Conservation (phyloP, 2,329 filamentous ascomycete genomes). For the Fusarium coffeatum region DNA sequence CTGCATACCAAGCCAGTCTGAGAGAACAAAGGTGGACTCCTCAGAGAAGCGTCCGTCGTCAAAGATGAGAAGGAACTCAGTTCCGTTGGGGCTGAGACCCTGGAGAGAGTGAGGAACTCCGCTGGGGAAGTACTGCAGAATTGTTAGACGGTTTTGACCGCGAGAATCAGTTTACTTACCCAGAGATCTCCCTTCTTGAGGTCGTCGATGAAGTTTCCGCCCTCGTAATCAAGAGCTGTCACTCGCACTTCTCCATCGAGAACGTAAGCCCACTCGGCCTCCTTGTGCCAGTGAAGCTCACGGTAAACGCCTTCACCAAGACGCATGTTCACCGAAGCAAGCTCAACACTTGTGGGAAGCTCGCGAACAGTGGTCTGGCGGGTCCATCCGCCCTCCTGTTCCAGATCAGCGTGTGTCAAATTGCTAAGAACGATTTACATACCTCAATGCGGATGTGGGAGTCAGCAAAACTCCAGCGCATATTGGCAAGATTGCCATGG, state of each 20-base stretch:
- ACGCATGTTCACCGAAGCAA: conserved; percentile 83
- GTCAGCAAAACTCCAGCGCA: conserved; percentile 78
- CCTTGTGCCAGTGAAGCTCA: conserved; percentile 84
- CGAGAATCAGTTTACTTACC: conserved; percentile 11
- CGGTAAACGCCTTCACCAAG: conserved; percentile 78
- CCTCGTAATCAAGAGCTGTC: conserved; percentile 79
- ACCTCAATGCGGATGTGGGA: conserved; percentile 73
- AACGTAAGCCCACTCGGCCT: conserved; percentile 82
- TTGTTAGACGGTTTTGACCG: rapidly evolving
- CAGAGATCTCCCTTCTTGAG: conserved; percentile 79
- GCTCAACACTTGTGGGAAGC: conserved; percentile 73
- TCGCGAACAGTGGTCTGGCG: conserved; percentile 77
- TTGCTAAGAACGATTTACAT: conserved; percentile 17
- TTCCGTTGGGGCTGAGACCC: conserved; percentile 72
- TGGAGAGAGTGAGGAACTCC: conserved; percentile 83
- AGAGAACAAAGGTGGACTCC: conserved; percentile 77
- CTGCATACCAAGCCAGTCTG: conserved; percentile 73
- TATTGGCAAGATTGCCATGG: conserved; percentile 75
- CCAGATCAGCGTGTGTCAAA: background rate
- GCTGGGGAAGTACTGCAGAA: conserved; percentile 72
- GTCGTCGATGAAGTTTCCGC: conserved; percentile 81
- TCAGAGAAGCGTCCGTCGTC: conserved; percentile 65
- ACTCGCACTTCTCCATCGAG: conserved; percentile 77
- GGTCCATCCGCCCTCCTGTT: conserved; percentile 79
- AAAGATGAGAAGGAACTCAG: conserved; percentile 62